Base-by-base conservation (phyloP, 768 basidiomycete genomes). In the Gloeopeniophorella convolvens region DNA sequence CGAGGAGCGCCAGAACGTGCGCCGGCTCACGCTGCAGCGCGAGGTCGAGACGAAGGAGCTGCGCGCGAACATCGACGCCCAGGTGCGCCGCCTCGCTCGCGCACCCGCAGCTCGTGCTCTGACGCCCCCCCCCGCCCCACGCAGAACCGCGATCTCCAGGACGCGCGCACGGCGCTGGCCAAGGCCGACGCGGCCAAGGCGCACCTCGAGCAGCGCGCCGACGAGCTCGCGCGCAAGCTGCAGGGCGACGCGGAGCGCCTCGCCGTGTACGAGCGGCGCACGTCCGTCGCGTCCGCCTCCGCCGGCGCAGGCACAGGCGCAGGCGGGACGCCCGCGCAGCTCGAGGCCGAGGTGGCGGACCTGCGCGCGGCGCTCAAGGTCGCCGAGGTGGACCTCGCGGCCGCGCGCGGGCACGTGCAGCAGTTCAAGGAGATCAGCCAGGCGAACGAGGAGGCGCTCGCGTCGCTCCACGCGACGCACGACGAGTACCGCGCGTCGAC, bases 351-450 rank as follows among this genome's bases (percentile, higher is more conserved):
- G 61, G 85, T 93, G 16, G 91, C 89, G 3, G 89, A 92, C 46
- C 74, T 93, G 16, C 75, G 89, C 11, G 79, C 83, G 32, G 72
- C 83, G 23, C 71, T 94, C 44, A 90, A 89, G 67, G 73, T 88
- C 2, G 74, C 83, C 2, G 82, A 92, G 64, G 75, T 87, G 20
- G 90, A 92, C 57, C 75, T 91, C 30, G 73, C 80, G 9, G 70
- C 79, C 16, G 83, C 89, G 1, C 76, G 77, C 48, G 77, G 68
- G 37, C 87, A 91, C 60, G 82, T 85, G 24, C 78, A 85, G 51
- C 91, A 93, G 64, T 93, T 85, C 78, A 79, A 88, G 62, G 82
- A 86, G 56, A 92, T 94, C 58, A 85, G 85, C 54, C 78, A 83
- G 60, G 85, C 88, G 0, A 90, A 78, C 59, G 91, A 93, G 63